Base-by-base conservation (phyloP, 2,329 filamentous ascomycete species). In the Fusarium stilboides region DNA sequence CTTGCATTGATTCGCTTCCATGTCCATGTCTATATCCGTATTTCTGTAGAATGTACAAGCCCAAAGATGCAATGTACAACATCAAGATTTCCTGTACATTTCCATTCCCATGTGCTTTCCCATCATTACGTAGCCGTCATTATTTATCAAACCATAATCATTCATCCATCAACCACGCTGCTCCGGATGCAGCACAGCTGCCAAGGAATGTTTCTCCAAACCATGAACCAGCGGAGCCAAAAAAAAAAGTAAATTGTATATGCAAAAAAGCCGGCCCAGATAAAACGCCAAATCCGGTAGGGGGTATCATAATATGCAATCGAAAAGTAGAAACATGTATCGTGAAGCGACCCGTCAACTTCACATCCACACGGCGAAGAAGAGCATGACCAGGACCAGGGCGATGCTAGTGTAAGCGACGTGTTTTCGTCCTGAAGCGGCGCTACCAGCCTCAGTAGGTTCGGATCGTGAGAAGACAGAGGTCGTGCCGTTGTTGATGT, bases 401-500 rank as follows among this genome's bases (percentile, higher is more conserved):
- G 71, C 69, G 22, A 74, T 65, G 42, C 76, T 76, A 28, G 75
- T 69, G 19, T 69, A 68, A n/a, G 75, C 71, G 26, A 79, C 68
- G 22, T 72, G 71, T 43, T 71, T 71, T 39, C 76, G 73, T 26
- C 67, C 72, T 8, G 75, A 75, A 1, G 94, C 79, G 5, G 91
- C 88, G 68, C 89, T 88, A 17, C 92, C 90, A 71, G 93, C 83
- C 12, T 84, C 82, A 3, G 81, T 86, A 3, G 87, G 85, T 52
- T 85, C 92, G 50, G 93, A 91, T 80, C 97, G 94, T 81, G 97
- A 89, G 77, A 91, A 97, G 4, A 94, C 83, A 40, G 91, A 91
- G 74, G 97, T 89, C 62, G 96, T 91, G 79, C 97, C 94, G 76
- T 97, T 97, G 69, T 94, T 94, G 62, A 97, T 87, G 74, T 97